Base-by-base conservation (phyloP, 768 basidiomycete genomes). In the Boletellus sp. region DNA sequence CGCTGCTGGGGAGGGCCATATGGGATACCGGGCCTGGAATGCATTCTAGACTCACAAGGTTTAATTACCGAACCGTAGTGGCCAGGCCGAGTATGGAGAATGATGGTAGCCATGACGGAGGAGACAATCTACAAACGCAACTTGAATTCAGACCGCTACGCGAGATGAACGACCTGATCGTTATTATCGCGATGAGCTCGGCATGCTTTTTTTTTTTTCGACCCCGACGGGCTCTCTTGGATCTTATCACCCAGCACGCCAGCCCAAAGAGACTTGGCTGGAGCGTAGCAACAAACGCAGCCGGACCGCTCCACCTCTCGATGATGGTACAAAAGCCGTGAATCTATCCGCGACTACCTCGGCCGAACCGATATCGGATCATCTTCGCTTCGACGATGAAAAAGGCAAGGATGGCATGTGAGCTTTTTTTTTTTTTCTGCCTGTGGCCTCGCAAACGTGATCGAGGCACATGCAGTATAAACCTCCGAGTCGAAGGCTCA, bases 71-170 rank as follows among this genome's bases (percentile, higher is more conserved):
- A 47, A 24, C 24, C 28, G 13, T 11, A 22, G 32, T 32, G 8
- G 41, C 39, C 23, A 22, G 47, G 57, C 63, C 49, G 46, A 40
- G 31, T 15, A 6, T 6, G 16, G 7, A 12, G 22, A 35, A 12
- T 60, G 60, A 63, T 61, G 61, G 60, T 63, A 48, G 39, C 23
- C 16, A 61, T 3, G 28, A n/a, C n/a, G 28, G 24, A 26, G 47
- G 20, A 26, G 24, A 10, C 17, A 1, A 35, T 36, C 32, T 7
- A 15, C 26, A 42, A 32, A n/a, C n/a, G n/a, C n/a, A n/a, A n/a
- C n/a, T n/a, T n/a, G n/a, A 48, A 38, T 5, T 10, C 9, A 8
- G 3, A 28, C 28, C 28, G 19, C 31, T 23, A 36, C 22, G 43
- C 37, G 45, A 47, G 33, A 48, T 48, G 45, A 26, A 35, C 23